phyloP scores from a whole-genome alignment of 179 eudicot species.

The Pouteria campechiana region DNA sequence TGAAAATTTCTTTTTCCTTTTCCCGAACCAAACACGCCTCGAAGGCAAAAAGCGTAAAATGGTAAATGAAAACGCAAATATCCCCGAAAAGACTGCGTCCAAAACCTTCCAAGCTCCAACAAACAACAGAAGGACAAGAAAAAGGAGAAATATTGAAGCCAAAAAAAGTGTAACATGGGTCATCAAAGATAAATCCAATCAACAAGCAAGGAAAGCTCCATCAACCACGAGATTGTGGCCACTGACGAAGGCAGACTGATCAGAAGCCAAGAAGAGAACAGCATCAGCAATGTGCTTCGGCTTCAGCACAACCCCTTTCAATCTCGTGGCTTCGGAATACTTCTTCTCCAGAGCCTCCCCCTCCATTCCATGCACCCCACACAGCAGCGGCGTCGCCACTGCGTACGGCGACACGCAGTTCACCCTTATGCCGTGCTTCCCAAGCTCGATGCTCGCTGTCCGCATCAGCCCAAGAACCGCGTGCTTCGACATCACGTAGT shows the following conservation, averaged over 20 bases:
- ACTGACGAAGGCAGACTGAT: constrained; percentile 22
- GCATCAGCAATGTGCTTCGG: constrained; percentile 18
- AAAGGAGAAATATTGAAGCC: too few species aligned
- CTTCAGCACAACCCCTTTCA: constrained; percentile 13
- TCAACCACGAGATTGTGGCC: constrained; percentile 28
- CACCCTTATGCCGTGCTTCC: constrained; percentile 19
- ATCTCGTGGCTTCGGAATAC: constrained; percentile 3
- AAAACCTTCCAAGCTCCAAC: too few species aligned
- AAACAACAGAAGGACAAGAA: too few species aligned
- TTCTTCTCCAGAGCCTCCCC: constrained; percentile 7
- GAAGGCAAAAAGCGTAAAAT: too few species aligned
- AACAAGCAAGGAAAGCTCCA: too few species aligned
- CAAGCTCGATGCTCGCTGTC: constrained; percentile 14
- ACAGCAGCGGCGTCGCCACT: constrained; percentile 11
- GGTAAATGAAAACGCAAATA: too few species aligned
- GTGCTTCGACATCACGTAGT: constrained; percentile 23
- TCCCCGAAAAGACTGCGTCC: too few species aligned
- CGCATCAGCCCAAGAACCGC: constrained; percentile 22
- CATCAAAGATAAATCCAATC: too few species aligned
- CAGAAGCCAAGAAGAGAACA: constrained; percentile 20
- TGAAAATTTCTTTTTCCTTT: too few species aligned
- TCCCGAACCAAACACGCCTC: too few species aligned
- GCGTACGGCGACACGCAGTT: constrained; percentile 18
- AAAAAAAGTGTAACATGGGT: too few species aligned
- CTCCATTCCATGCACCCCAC: neutral